Evolutionary conservation across 2,329 filamentous ascomycete genomes (phyloP).

Genomic region (Colletotrichum trifolii): DNA sequence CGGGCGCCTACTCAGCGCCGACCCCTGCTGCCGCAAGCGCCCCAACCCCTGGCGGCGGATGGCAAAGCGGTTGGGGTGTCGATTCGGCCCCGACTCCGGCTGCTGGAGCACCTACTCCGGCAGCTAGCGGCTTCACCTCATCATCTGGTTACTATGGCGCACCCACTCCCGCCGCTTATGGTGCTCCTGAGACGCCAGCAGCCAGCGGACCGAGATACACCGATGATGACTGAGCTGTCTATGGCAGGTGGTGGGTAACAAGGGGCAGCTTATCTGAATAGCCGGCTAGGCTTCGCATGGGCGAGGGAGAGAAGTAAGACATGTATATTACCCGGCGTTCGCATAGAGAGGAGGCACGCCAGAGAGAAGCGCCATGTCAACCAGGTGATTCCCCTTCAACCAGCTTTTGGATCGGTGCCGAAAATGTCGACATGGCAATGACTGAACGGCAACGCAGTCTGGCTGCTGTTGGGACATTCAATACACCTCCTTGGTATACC

Average conservation of each 20-base stretch:
- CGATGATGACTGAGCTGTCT: conserved; percentile 57
- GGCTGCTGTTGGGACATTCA: too few species aligned
- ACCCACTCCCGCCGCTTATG: conserved; percentile 73
- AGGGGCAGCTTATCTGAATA: neutral
- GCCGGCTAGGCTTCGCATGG: conserved; percentile 18
- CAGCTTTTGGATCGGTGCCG: too few species aligned
- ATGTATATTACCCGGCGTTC: conserved; percentile 37
- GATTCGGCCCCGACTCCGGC: conserved; percentile 76
- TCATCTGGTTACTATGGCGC: conserved; percentile 65
- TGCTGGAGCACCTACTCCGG: conserved; percentile 75
- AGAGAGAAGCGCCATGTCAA: conserved; percentile 3
- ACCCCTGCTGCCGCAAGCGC: conserved; percentile 71
- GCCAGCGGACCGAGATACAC: conserved; percentile 67
- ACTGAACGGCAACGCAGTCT: too few species aligned
- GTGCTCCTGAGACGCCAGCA: conserved; percentile 70
- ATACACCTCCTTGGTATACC: neutral
- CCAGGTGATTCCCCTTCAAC: too few species aligned
- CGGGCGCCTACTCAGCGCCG: conserved; percentile 73
- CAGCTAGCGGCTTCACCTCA: conserved; percentile 65
- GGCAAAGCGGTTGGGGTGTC: conserved; percentile 68
- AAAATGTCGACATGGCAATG: too few species aligned
- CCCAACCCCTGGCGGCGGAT: conserved; percentile 75
- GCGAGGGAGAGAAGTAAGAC: conserved; percentile 4
- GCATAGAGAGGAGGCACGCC: conserved; percentile 18
- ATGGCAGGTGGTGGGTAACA: neutral